Conservation (phyloP, 2,329 filamentous ascomycete genomes). For the Metarhizium guizhouense region DNA sequence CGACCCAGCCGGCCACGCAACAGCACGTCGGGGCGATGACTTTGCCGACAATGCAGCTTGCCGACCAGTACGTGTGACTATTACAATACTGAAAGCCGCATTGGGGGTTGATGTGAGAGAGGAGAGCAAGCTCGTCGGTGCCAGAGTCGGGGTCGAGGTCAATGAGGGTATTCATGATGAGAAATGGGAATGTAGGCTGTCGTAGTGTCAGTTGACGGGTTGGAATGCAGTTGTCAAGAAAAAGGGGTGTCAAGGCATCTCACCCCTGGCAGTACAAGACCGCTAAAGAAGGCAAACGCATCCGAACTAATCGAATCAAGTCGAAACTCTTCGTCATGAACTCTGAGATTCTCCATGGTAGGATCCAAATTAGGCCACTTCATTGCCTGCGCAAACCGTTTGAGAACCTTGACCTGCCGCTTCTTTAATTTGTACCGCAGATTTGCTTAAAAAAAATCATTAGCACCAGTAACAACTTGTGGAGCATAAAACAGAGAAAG, state of each 20-base stretch:
- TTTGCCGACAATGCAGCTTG: constrained; percentile 63
- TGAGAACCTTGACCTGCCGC: constrained; percentile 59
- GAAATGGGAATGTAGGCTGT: constrained; percentile 56
- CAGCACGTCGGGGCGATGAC: constrained; percentile 65
- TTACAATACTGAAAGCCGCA: constrained; percentile 69
- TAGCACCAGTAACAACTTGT: background rate
- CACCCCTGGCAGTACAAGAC: constrained; percentile 61
- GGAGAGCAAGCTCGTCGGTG: constrained; percentile 53
- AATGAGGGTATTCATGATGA: constrained; percentile 70
- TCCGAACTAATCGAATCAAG: constrained; percentile 57
- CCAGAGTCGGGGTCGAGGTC: constrained; percentile 64
- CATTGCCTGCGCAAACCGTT: constrained; percentile 60
- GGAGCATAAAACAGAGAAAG: background rate
- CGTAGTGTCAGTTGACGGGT: background rate
- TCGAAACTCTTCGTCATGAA: constrained; percentile 47
- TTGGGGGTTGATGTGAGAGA: constrained; percentile 59
- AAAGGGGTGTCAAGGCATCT: constrained; percentile 19
- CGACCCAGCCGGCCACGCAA: constrained; percentile 65
- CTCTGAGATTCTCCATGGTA: constrained; percentile 52
- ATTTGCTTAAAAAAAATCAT: constrained; percentile 31
- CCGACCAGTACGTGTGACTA: constrained; percentile 70
- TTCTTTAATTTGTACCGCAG: constrained; percentile 58
- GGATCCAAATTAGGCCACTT: constrained; percentile 68
- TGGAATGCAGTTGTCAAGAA: background rate
- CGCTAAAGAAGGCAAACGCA: constrained; percentile 70